Conservation (phyloP, 352 stramenopile genomes). For the Phytophthora tubulina region DNA sequence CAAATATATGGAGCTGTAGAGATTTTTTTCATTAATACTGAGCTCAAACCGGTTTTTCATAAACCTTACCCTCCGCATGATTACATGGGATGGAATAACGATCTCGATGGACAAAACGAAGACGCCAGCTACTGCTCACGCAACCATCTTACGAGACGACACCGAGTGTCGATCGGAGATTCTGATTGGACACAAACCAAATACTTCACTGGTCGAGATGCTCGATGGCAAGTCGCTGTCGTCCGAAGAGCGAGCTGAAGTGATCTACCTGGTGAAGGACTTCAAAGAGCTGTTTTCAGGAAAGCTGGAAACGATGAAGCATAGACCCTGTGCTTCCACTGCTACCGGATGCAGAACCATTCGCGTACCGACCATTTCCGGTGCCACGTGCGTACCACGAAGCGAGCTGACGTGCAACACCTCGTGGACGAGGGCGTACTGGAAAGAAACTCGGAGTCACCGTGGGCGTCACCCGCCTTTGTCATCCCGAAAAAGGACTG, state of each 20-base stretch:
- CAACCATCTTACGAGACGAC: neutral
- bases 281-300: neutral
- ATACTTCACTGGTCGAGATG: neutral
- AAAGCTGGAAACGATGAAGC: neutral
- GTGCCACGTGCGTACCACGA: neutral
- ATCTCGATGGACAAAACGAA: neutral
- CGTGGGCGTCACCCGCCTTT: neutral
- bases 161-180: neutral
- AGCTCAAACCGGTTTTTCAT: neutral
- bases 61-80: neutral
- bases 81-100: neutral
- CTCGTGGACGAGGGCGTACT: neutral
- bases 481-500: conserved; percentile 22
- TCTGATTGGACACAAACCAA: neutral
- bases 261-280: neutral
- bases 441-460: neutral
- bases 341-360: neutral
- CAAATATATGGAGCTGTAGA: neutral
- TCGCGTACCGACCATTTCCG: neutral
- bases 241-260: neutral
- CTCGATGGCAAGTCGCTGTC: neutral
- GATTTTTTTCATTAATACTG: neutral
- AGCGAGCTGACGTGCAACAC: neutral
- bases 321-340: neutral
- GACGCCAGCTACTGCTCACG: neutral